Percentiles rank a stretch among this genome's conserved stretches.
phyloP scores from a whole-genome alignment of 129 eudicot genomes.

The Erigeron canadensis region DNA sequence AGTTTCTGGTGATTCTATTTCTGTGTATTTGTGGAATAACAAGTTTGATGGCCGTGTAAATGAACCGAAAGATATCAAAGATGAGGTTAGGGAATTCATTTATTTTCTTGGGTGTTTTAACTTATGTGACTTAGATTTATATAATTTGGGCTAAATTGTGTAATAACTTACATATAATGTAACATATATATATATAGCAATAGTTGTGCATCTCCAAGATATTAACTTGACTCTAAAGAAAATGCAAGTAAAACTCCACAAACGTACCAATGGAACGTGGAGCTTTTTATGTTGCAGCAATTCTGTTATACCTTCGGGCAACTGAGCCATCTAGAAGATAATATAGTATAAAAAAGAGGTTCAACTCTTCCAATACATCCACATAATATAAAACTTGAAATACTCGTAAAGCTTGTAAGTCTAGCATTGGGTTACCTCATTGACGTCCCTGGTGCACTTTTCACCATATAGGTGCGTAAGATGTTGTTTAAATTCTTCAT shows the following conservation, averaged over 20 bases:
- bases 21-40: constrained; percentile 38
- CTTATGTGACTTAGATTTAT: no score
- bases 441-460: background rate
- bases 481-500: background rate
- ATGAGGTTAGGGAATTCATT: constrained; percentile 45
- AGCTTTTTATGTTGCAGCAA: constrained; percentile 80
- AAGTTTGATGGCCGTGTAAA: constrained; percentile 25
- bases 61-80: constrained; percentile 32
- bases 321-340: constrained; percentile 77
- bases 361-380: background rate
- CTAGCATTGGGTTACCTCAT: background rate
- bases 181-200: no score
- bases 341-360: background rate
- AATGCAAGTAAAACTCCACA: background rate
- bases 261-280: constrained; percentile 74
- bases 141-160: no score
- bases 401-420: background rate
- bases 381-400: background rate
- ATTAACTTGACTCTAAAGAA: background rate
- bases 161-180: no score
- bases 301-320: constrained; percentile 94
- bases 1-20: constrained; percentile 48
- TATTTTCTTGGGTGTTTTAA: no score
- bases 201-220: no score
- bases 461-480: background rate